Base-by-base conservation (phyloP, 129 eudicot species). In the Tagetes patula region DNA sequence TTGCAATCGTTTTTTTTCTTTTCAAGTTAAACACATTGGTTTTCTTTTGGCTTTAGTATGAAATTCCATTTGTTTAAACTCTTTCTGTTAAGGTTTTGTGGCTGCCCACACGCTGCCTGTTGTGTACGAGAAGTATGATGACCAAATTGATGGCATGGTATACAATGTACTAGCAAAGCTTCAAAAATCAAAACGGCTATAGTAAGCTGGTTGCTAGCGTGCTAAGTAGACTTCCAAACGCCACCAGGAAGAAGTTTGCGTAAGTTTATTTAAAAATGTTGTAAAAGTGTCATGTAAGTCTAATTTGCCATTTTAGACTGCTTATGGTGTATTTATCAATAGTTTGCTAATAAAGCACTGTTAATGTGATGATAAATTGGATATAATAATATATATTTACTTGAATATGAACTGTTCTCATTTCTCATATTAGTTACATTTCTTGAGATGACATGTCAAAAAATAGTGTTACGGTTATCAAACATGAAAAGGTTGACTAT, bases 51-150 rank as follows among this genome's bases (percentile, higher is more conserved):
- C 59, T 73, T 73, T 45, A 34, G 0, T 60, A 60, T 69, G 30
- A 43, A 9, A 58, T 59, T 8, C 12, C 30, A 36, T 46, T 1
- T 46, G 32, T 37, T 37, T 46, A 46, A 9, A 50, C 12, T 65
- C 8, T 58, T 32, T 40, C 39, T 56, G 59, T 8, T 12, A 64
- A 89, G 98, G 96, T 81, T 89, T 89, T 82, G 92, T 87, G 58
- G 92, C 89, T 62, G 96, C 94, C 4, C 96, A 93, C 86, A 86
- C 83, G 10, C 78, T 93, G 68, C 98, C 96, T 5, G 87, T 86
- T 46, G 75, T 89, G 86, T 93, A 93, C 54, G 96, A 93, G 77
- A 85, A 73, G 69, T 84, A 87, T 53, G 96, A 93, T 2, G 89
- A 84, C 58, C 82, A 90, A 77, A 80, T 90, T 7, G 98, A 94